Evolutionary conservation across 176 grass and related monocot genomes (phyloP).

Genomic region (Raddia distichophylla): DNA sequence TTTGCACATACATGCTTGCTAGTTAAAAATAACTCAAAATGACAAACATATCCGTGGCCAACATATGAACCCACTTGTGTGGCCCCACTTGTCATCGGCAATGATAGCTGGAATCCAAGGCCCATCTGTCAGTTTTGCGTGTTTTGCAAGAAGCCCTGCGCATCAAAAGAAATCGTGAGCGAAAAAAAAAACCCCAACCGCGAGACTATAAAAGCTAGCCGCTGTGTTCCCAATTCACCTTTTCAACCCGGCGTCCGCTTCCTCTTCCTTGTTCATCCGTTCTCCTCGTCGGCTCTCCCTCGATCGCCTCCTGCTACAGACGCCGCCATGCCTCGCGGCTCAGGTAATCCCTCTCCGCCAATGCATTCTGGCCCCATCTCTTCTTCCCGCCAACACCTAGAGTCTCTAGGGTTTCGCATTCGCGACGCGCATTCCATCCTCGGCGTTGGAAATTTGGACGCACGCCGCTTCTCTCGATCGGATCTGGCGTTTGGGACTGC

Average conservation of each 20-base stretch:
- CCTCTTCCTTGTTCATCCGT: background rate
- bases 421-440: background rate
- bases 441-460: background rate
- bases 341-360: constrained; percentile 31
- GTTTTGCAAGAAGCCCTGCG: background rate
- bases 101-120: too few relatives aligned
- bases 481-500: background rate
- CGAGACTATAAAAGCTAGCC: constrained; percentile 44
- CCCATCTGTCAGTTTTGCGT: too few relatives aligned
- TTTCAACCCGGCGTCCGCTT: background rate
- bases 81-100: too few relatives aligned
- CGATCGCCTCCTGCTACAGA: background rate
- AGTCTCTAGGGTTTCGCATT: background rate
- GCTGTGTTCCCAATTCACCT: background rate
- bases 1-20: too few relatives aligned
- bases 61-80: too few relatives aligned
- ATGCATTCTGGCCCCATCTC: background rate
- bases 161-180: background rate
- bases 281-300: constrained; percentile 10
- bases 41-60: too few relatives aligned
- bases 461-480: background rate
- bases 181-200: background rate
- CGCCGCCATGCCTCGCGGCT: constrained; percentile 71
- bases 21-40: too few relatives aligned
- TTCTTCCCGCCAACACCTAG: too few relatives aligned